Evolutionary conservation across 148 eudicot species (phyloP).

Genomic region (Heliamphora exappendiculata): DNA sequence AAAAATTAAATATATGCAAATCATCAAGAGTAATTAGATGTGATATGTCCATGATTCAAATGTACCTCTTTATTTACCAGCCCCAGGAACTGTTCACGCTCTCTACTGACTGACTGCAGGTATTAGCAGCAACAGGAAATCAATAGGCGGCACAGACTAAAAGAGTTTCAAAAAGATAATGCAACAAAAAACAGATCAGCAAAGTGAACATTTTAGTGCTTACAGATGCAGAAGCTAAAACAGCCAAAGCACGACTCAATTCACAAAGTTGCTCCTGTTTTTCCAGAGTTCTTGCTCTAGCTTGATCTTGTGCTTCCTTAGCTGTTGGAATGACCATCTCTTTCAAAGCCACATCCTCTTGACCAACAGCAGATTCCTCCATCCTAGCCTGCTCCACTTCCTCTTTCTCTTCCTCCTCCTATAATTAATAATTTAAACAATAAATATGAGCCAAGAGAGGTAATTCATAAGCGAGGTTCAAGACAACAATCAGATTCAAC

Average conservation of each 20-base stretch:
- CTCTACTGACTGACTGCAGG: slow-evolving; percentile 80
- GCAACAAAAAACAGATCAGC: not conserved
- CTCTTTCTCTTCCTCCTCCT: slow-evolving; percentile 70
- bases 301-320: slow-evolving; percentile 64
- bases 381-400: slow-evolving; percentile 45
- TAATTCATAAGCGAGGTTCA: not conserved
- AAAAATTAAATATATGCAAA: not conserved
- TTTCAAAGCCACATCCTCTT: slow-evolving; percentile 58
- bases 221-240: slow-evolving; percentile 95
- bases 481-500: not conserved
- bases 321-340: slow-evolving; percentile 59
- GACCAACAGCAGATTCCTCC: slow-evolving; percentile 33
- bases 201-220: slow-evolving; percentile 13
- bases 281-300: slow-evolving; percentile 49
- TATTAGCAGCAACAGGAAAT: slow-evolving; percentile 14
- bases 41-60: not conserved
- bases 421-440: slow-evolving; percentile 10
- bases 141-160: not conserved
- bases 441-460: not conserved
- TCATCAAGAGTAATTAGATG: not conserved
- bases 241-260: slow-evolving; percentile 90
- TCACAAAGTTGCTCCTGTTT: slow-evolving; percentile 72
- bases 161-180: not conserved
- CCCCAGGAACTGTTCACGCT: slow-evolving; percentile 86
- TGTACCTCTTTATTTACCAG: slow-evolving; percentile 88